phyloP scores from a whole-genome alignment of 2,329 filamentous ascomycete species.

The Sclerotinia spermophila region DNA sequence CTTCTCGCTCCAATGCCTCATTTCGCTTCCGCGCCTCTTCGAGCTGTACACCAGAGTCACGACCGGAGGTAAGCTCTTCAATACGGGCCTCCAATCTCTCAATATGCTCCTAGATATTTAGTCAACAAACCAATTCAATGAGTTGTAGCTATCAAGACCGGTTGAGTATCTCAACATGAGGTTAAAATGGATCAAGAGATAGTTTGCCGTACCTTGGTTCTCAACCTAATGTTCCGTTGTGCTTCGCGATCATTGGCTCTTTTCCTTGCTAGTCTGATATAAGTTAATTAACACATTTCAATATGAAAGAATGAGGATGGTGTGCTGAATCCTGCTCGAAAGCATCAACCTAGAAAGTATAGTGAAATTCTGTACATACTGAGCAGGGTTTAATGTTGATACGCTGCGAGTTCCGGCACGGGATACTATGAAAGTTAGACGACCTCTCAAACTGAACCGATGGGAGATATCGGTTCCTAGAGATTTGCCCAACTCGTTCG shows the following conservation, averaged over 20 bases:
- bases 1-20: conserved; percentile 52
- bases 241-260: conserved; percentile 88
- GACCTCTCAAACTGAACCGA: not conserved
- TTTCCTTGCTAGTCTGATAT: conserved; percentile 83
- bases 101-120: conserved; percentile 57
- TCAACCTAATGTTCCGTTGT: conserved; percentile 61
- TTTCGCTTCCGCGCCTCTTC: conserved; percentile 52
- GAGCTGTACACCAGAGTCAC: conserved; percentile 43
- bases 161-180: not conserved
- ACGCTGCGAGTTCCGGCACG: conserved; percentile 66
- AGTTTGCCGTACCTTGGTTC: conserved; percentile 14
- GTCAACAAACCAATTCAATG: not conserved
- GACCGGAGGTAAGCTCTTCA: conserved; percentile 59
- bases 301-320: not conserved
- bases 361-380: conserved; percentile 9
- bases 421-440: conserved; percentile 30
- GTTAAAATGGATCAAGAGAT: not conserved
- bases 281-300: conserved; percentile 53
- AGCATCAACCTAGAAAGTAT: not conserved
- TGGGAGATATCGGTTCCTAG: not conserved
- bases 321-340: not conserved
- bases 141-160: not conserved
- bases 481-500: not conserved
- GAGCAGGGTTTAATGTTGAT: conserved; percentile 58
- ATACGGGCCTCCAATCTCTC: conserved; percentile 73